Evolutionary conservation across 805 yeast species (phyloP).

Genomic region (Myxozyma sirexii): DNA sequence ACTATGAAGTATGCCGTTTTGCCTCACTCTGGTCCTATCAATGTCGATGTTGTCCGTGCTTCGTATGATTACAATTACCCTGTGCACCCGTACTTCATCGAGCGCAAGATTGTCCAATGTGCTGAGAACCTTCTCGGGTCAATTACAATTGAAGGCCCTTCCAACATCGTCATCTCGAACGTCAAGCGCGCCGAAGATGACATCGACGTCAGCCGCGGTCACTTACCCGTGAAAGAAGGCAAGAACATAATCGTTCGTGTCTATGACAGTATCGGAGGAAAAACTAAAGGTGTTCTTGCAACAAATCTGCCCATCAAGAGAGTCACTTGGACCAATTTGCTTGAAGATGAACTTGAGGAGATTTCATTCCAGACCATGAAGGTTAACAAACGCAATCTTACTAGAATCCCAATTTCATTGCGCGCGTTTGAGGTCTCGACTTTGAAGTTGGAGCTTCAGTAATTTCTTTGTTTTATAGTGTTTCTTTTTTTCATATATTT

Average conservation of each 20-base stretch:
- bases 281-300: constrained; percentile 54
- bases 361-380: constrained; percentile 38
- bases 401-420: constrained; percentile 50
- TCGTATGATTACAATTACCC: constrained; percentile 81
- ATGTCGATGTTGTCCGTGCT: constrained; percentile 62
- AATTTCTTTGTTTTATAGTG: not conserved
- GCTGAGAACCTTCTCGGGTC: constrained; percentile 41
- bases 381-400: constrained; percentile 25
- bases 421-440: constrained; percentile 82
- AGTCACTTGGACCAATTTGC: constrained; percentile 52
- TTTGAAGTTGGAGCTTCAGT: constrained; percentile 48
- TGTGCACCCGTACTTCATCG: constrained; percentile 35
- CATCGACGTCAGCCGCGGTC: constrained; percentile 44
- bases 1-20: constrained; percentile 77
- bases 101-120: constrained; percentile 24
- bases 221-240: constrained; percentile 47
- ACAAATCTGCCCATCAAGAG: constrained; percentile 55
- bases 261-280: constrained; percentile 89
- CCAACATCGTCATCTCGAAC: constrained; percentile 68
- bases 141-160: constrained; percentile 51
- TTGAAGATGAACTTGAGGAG: constrained; percentile 47
- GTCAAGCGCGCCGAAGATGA: constrained; percentile 91
- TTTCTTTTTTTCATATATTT: not conserved
- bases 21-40: constrained; percentile 76
- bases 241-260: constrained; percentile 69